Conservation (phyloP, 768 basidiomycete genomes). For the Tricholoma bakamatsutake region DNA sequence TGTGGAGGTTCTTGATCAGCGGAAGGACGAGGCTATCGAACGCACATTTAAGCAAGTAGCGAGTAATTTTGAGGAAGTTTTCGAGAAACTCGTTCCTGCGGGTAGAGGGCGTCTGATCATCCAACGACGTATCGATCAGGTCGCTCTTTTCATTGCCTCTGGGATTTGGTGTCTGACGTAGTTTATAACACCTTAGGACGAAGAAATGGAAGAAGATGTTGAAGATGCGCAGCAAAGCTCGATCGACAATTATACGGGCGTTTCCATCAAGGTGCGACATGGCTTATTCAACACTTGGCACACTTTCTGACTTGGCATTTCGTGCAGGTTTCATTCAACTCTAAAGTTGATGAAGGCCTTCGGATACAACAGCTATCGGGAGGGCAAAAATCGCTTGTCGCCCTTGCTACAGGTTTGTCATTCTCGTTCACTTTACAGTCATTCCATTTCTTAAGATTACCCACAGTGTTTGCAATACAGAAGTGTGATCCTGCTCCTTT, state of each 20-base stretch:
- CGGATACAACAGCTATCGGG: slow-evolving; percentile 96
- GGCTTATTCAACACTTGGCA: background rate
- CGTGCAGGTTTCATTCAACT: slow-evolving; percentile 92
- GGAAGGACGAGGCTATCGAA: slow-evolving; percentile 98
- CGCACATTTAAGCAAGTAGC: slow-evolving; percentile 98
- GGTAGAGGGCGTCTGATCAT: slow-evolving; percentile 91
- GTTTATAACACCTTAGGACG: slow-evolving; percentile 41
- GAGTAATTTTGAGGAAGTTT: slow-evolving; percentile 94
- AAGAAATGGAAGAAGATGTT: slow-evolving; percentile 65
- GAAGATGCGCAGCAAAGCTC: slow-evolving; percentile 69
- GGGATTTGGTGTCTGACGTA: background rate
- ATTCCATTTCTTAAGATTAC: background rate
- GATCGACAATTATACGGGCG: slow-evolving; percentile 94
- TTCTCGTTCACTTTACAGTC: background rate
- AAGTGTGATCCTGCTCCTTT: slow-evolving; percentile 99
- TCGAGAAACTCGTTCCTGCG: slow-evolving; percentile 92
- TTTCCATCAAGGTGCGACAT: slow-evolving; percentile 77
- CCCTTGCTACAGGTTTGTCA: slow-evolving; percentile 76
- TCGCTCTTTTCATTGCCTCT: slow-evolving; percentile 18
- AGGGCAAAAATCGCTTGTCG: slow-evolving; percentile 96
- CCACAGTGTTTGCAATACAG: slow-evolving; percentile 93
- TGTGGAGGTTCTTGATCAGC: slow-evolving; percentile 88
- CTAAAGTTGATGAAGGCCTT: slow-evolving; percentile 93
- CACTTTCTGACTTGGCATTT: slow-evolving; percentile 6
- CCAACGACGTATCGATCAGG: slow-evolving; percentile 85